These are phyloP conservation scores for Microbotryum lychnidis-dioicae DNA, from an alignment of 1,284 basidiomycete genomes.

Conservation along the genomic window DNA sequence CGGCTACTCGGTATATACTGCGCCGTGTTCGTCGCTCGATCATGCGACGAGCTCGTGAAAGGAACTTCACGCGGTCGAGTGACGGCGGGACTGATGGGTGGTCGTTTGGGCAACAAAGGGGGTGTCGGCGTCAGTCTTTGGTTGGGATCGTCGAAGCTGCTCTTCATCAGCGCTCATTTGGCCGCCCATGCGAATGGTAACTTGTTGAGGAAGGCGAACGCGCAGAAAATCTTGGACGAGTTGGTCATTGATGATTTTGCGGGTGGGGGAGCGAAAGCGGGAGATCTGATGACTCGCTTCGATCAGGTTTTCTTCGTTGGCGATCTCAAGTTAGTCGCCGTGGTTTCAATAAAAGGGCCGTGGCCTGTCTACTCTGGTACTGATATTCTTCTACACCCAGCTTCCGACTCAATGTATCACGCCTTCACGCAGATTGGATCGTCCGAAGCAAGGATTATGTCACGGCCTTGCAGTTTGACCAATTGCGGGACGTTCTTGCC, in stretches of 20 bases:
- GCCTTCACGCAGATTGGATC: conserved; percentile 50
- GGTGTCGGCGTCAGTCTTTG: conserved; percentile 74
- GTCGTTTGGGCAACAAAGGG: conserved; percentile 67
- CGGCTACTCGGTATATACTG: conserved; percentile 76
- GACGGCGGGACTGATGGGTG: conserved; percentile 75
- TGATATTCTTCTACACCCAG: conserved; percentile 31
- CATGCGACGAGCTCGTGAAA: conserved; percentile 43
- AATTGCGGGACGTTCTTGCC: conserved; percentile 62
- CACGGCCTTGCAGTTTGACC: conserved; percentile 57
- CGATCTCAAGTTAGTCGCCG: conserved; percentile 45
- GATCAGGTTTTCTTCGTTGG: conserved; percentile 74
- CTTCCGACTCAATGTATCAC: conserved; percentile 48
- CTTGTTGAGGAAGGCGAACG: conserved; percentile 35
- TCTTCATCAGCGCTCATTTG: conserved; percentile 82
- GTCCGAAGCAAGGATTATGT: conserved; percentile 44
- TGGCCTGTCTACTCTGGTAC: neutral
- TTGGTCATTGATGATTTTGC: conserved; percentile 48
- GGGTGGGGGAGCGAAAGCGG: neutral
- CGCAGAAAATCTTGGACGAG: conserved; percentile 47
- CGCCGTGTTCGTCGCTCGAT: conserved; percentile 44
- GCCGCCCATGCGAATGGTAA: conserved; percentile 55
- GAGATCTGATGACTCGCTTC: conserved; percentile 68
- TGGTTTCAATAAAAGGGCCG: neutral
- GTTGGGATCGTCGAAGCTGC: conserved; percentile 59
- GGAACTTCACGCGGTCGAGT: conserved; percentile 52